Evolutionary conservation across 2,329 filamentous ascomycete species (phyloP).

Genomic region (Macroventuria anomochaeta): DNA sequence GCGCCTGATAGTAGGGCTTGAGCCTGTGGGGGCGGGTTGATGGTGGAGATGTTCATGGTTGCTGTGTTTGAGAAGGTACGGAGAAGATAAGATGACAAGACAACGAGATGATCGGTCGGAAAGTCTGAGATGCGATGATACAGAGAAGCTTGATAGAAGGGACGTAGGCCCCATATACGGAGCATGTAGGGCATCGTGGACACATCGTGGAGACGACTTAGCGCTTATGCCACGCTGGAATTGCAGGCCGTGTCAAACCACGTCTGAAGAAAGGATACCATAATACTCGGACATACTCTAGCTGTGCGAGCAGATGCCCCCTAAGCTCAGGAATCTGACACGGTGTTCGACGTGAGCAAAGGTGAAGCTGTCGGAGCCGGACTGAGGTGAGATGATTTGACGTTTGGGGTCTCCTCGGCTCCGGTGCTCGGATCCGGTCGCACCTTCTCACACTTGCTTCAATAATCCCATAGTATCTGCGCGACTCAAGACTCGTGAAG

Average conservation of each 20-base stretch:
- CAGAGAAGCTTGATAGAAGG: background rate
- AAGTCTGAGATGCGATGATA: background rate
- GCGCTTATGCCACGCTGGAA: conserved; percentile 8
- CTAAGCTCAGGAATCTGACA: background rate
- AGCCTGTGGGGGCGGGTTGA: conserved; percentile 32
- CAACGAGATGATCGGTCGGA: background rate
- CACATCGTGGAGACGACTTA: background rate
- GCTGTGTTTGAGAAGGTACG: background rate
- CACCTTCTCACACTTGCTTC: too few relatives aligned
- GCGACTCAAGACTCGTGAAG: too few relatives aligned
- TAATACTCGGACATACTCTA: background rate
- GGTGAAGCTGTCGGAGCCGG: conserved; percentile 3
- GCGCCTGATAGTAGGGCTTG: conserved; percentile 28
- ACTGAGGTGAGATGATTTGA: background rate
- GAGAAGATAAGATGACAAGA: too few relatives aligned
- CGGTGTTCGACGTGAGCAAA: background rate
- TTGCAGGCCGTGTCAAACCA: background rate
- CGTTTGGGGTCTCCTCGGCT: background rate
- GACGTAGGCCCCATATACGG: background rate
- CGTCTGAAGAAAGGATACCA: background rate
- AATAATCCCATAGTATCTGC: too few relatives aligned
- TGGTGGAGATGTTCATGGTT: conserved; percentile 24
- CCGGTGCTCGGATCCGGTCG: conserved; percentile 8
- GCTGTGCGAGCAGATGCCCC: too few relatives aligned
- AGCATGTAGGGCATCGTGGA: background rate